These are phyloP conservation scores for Eudorina sp. DNA, from an alignment of 139 green algal species.

Conservation along the genomic window DNA sequence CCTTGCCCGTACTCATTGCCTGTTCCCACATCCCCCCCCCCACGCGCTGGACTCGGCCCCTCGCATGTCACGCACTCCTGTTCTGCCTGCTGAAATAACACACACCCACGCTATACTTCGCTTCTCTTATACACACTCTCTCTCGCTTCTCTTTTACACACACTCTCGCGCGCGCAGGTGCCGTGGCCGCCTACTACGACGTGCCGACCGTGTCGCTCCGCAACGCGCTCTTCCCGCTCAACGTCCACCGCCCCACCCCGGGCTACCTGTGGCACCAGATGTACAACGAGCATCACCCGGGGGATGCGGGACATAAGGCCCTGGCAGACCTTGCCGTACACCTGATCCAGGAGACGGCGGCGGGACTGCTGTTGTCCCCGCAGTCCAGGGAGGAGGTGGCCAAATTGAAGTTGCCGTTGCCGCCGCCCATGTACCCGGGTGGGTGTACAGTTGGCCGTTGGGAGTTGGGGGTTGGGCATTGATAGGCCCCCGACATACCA, in stretches of 20 bases:
- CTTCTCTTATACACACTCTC: too few species aligned
- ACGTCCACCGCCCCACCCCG: not conserved
- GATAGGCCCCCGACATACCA: too few species aligned
- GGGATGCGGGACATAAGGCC: not conserved
- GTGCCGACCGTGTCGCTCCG: not conserved
- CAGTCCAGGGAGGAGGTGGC: not conserved
- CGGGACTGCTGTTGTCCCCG: not conserved
- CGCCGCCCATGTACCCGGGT: not conserved
- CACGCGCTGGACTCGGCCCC: too few species aligned
- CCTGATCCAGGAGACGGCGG: not conserved
- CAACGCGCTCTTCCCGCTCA: not conserved
- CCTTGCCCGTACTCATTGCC: too few species aligned
- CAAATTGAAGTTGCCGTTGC: not conserved
- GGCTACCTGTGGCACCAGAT: not conserved
- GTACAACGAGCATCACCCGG: not conserved
- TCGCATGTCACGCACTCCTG: too few species aligned
- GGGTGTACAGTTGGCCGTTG: too few species aligned
- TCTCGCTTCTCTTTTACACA: too few species aligned
- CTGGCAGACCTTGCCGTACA: conserved; percentile 18
- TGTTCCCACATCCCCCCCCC: too few species aligned
- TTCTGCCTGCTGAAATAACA: too few species aligned
- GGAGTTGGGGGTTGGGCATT: too few species aligned
- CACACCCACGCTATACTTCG: too few species aligned
- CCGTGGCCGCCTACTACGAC: not conserved
- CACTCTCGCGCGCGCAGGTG: not conserved